These are phyloP conservation scores for Ustilago bromivora DNA, from an alignment of 1,284 basidiomycete species.

Conservation along the genomic window DNA sequence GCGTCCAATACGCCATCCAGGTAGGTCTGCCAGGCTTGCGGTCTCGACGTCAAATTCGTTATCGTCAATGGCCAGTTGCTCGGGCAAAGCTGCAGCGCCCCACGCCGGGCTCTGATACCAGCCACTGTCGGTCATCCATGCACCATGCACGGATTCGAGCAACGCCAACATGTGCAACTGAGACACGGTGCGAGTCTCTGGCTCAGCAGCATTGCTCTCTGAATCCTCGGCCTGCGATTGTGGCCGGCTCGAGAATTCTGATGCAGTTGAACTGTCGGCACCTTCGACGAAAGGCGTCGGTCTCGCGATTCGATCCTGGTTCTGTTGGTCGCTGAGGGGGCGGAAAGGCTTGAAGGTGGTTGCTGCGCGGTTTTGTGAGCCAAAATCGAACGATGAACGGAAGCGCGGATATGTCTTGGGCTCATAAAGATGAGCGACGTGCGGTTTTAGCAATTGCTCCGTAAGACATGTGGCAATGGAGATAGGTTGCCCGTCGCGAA, in stretches of 20 bases:
- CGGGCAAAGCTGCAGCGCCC: slow-evolving; percentile 24
- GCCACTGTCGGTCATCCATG: slow-evolving; percentile 44
- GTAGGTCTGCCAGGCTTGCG: slow-evolving; percentile 24
- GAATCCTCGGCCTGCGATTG: slow-evolving; percentile 8
- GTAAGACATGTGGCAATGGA: slow-evolving; percentile 32
- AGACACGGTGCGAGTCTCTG: slow-evolving; percentile 26
- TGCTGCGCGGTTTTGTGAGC: neutral
- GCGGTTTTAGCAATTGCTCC: slow-evolving; percentile 29
- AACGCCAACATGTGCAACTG: slow-evolving; percentile 41
- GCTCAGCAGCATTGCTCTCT: neutral
- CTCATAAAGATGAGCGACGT: slow-evolving; percentile 14
- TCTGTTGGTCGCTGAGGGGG: neutral
- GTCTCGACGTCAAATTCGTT: slow-evolving; percentile 22
- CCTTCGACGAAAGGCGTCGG: slow-evolving; percentile 15
- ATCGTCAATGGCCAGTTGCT: slow-evolving; percentile 29
- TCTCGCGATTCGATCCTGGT: neutral
- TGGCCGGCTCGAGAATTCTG: slow-evolving; percentile 21
- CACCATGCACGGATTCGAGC: slow-evolving; percentile 38
- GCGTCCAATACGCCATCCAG: slow-evolving; percentile 37
- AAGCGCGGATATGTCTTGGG: slow-evolving; percentile 13
- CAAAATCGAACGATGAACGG: slow-evolving; percentile 35
- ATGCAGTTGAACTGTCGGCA: slow-evolving; percentile 3
- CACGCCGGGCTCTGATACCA: slow-evolving; percentile 37
- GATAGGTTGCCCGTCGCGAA: slow-evolving; percentile 12
- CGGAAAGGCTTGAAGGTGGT: slow-evolving; percentile 2